These are phyloP conservation scores for Lolium rigidum DNA, from an alignment of 176 grass and related monocot genomes.

Conservation along the genomic window DNA sequence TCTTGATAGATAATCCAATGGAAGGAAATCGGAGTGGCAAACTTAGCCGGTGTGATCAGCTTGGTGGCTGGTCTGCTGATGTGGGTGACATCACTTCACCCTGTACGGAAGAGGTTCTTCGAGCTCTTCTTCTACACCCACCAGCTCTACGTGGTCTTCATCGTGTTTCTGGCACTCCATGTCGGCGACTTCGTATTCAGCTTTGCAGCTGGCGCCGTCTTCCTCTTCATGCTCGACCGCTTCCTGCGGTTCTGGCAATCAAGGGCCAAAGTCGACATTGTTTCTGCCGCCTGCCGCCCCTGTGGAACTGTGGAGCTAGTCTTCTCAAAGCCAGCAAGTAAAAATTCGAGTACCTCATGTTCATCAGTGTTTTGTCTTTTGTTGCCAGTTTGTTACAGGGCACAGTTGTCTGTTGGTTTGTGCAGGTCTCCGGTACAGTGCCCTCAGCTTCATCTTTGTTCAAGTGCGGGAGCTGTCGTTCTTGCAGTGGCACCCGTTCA, in stretches of 20 bases:
- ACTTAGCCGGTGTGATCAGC: slow-evolving; percentile 93
- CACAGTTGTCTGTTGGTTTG: not conserved
- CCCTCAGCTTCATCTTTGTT: slow-evolving; percentile 92
- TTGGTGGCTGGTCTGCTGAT: slow-evolving; percentile 85
- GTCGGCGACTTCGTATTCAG: slow-evolving; percentile 89
- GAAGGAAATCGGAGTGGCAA: slow-evolving; percentile 81
- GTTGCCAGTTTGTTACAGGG: not conserved
- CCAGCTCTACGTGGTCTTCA: slow-evolving; percentile 89
- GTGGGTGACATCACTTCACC: slow-evolving; percentile 91
- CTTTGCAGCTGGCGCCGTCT: slow-evolving; percentile 67
- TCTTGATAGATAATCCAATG: slow-evolving; percentile 69
- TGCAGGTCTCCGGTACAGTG: slow-evolving; percentile 87
- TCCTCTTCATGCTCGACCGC: slow-evolving; percentile 93
- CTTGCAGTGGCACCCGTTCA: slow-evolving; percentile 97
- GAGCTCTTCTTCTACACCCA: slow-evolving; percentile 99
- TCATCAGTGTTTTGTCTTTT: slow-evolving; percentile 17
- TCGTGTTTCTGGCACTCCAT: slow-evolving; percentile 84
- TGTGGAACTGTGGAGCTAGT: slow-evolving; percentile 87
- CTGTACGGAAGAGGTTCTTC: slow-evolving; percentile 86
- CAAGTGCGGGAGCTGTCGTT: slow-evolving; percentile 87
- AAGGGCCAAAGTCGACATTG: slow-evolving; percentile 75
- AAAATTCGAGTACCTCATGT: not conserved
- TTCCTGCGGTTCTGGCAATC: slow-evolving; percentile 95
- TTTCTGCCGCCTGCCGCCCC: slow-evolving; percentile 71
- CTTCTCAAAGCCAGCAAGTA: slow-evolving; percentile 93